phyloP scores from a whole-genome alignment of 495 filamentous ascomycete genomes.

The Terfezia claveryi region DNA sequence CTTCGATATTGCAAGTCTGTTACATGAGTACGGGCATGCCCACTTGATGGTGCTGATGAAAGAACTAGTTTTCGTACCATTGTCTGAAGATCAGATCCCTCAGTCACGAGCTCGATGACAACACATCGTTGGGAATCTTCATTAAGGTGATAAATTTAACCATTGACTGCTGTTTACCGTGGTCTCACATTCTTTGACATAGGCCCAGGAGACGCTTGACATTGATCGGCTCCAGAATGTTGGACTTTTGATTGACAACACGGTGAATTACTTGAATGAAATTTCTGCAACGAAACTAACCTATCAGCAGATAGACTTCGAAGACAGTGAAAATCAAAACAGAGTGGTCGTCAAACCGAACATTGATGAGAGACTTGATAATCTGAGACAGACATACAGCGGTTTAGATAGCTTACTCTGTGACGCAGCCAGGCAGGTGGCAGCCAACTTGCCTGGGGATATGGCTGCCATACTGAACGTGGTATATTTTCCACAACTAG shows the following conservation, averaged over 20 bases:
- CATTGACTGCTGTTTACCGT: no score
- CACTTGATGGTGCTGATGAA: background rate
- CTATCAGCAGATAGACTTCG: conserved; percentile 41
- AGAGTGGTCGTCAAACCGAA: conserved; percentile 52
- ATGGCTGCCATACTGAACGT: conserved; percentile 46
- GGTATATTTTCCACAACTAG: conserved; percentile 76
- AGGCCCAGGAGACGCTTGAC: conserved; percentile 10
- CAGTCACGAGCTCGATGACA: conserved; percentile 27
- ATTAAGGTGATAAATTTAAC: background rate
- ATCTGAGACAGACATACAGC: conserved; percentile 53
- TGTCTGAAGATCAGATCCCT: conserved; percentile 45
- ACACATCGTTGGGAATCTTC: conserved; percentile 7
- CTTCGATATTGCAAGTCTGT: no score
- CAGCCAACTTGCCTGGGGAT: conserved; percentile 36
- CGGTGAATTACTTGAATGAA: conserved; percentile 14
- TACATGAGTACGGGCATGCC: no score
- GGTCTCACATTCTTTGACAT: background rate
- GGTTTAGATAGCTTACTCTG: conserved; percentile 54
- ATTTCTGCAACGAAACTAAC: conserved; percentile 12
- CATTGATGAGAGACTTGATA: conserved; percentile 54
- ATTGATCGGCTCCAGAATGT: conserved; percentile 33
- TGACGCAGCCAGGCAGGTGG: conserved; percentile 38
- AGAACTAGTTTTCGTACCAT: conserved; percentile 37
- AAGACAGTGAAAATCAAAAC: conserved; percentile 49
- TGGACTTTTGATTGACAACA: conserved; percentile 46